phyloP scores from a whole-genome alignment of 1,284 basidiomycete species.

The Takashimella tepidaria region DNA sequence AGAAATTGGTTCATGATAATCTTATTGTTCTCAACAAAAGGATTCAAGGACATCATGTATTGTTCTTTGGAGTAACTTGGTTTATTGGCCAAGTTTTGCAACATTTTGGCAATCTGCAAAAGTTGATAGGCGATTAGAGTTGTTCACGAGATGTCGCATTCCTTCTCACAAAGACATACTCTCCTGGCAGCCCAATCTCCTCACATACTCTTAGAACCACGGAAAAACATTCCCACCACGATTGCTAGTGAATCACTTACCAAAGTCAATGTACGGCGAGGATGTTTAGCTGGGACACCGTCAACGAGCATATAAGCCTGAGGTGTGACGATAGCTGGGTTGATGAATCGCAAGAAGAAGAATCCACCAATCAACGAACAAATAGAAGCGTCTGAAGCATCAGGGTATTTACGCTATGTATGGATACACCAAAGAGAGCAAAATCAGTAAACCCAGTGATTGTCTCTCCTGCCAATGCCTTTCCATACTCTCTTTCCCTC shows the following conservation, averaged over 20 bases:
- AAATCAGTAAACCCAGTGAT: no score
- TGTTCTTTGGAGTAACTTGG: slow-evolving; percentile 96
- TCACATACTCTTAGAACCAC: no score
- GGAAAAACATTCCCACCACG: no score
- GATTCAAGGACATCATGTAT: slow-evolving; percentile 97
- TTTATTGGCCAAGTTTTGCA: slow-evolving; percentile 98
- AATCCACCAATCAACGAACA: slow-evolving; percentile 98
- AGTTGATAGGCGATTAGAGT: no score
- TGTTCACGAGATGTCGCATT: no score
- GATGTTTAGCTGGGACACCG: slow-evolving; percentile 93
- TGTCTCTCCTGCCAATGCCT: no score
- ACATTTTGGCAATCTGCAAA: slow-evolving; percentile 96
- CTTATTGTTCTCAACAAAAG: slow-evolving; percentile 98
- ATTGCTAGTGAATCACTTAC: no score
- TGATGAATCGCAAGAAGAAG: slow-evolving; percentile 99
- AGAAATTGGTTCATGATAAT: slow-evolving; percentile 94
- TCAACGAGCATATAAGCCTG: slow-evolving; percentile 99
- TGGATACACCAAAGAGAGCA: no score
- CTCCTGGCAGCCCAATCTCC: no score
- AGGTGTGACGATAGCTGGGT: slow-evolving; percentile 98
- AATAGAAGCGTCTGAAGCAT: slow-evolving; percentile 94
- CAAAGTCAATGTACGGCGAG: slow-evolving; percentile 88
- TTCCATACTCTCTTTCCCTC: no score
- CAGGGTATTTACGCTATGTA: slow-evolving; percentile 93
- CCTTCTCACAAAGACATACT: no score